These are phyloP conservation scores for Talaromyces wortmannii DNA, from an alignment of 495 filamentous ascomycete genomes.

Conservation along the genomic window DNA sequence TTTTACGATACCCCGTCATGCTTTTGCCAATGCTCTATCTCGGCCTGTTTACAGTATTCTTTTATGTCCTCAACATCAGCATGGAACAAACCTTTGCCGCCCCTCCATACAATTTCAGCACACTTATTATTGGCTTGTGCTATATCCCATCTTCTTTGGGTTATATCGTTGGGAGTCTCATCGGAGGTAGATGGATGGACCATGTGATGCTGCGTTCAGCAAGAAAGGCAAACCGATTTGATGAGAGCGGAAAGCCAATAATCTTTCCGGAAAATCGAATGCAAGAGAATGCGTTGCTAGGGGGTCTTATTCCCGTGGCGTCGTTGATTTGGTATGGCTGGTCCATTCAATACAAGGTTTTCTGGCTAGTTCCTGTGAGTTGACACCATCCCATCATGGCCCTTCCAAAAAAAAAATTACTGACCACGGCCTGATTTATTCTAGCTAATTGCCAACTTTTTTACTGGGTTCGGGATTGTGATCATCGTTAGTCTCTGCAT, in stretches of 20 bases:
- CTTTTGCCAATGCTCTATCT: not conserved
- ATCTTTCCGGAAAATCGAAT: constrained; percentile 7
- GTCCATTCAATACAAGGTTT: constrained; percentile 4
- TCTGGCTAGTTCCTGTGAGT: constrained; percentile 7
- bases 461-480: constrained; percentile 74
- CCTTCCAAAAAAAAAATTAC: too few species aligned
- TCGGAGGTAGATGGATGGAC: constrained; percentile 8
- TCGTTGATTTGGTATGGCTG: constrained; percentile 9
- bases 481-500: constrained; percentile 64
- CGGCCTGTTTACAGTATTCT: not conserved
- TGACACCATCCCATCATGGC: not conserved
- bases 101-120: constrained; percentile 7
- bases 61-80: constrained; percentile 6
- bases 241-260: not conserved
- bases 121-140: constrained; percentile 1
- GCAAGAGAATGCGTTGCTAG: constrained; percentile 5
- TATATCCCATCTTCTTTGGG: constrained; percentile 6
- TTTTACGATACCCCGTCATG: constrained; percentile 3
- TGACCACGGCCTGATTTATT: constrained; percentile 32
- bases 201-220: constrained; percentile 6
- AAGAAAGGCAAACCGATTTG: not conserved
- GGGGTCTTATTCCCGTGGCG: not conserved
- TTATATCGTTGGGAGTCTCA: constrained; percentile 3
- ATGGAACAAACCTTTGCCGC: constrained; percentile 4
- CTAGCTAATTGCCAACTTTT: constrained; percentile 59